Base-by-base conservation (phyloP, 805 yeast species). In the Yarrowia divulgata region DNA sequence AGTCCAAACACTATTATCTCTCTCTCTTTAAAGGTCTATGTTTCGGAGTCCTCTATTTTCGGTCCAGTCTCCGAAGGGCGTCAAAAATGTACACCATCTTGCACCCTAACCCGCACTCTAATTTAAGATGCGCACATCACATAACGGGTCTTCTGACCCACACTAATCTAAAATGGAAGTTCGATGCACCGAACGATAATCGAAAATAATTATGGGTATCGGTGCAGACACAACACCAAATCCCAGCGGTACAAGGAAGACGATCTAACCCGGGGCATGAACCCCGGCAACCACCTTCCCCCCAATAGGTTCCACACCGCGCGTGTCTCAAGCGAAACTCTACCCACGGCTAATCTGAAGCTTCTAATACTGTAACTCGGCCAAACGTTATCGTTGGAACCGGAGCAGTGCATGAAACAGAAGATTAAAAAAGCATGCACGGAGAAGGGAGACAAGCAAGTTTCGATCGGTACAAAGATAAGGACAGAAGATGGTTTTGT, bases 131-230 rank as follows among this genome's bases (percentile, higher is more conserved):
- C 57, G 57, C 57, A 50, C 57, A 50, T 34, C 57, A 34, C 62
- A 16, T 16, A 57, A 57, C 46, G 39, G 63, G 48, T 40, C 63
- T 57, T 57, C 48, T 57, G 63, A 57, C 63, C 63, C 63, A 40
- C 46, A 39, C 48, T 29, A 57, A 57, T 57, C 48, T 57, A 57
- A 57, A 57, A 5, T 57, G 63, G 63, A 57, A 57, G 63, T 57
- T 57, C 63, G 63, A 57, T 57, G 63, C 63, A 57, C 63, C 63
- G 63, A 57, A 57, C 34, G 62, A 23, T 37, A 55, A 16, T 12
- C 12, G 14, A 34, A 16, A 16, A 18, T 18, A 34, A 18, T 18
- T 19, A 45, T 10, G 29, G 29, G 29, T 23, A 23, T 23, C 4
- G 29, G 29, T 23, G 4, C 29, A 4, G 29, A 23, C 29, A 23